Base-by-base conservation (phyloP, 1,284 basidiomycete genomes). In the Sphaerobolus stellatus region DNA sequence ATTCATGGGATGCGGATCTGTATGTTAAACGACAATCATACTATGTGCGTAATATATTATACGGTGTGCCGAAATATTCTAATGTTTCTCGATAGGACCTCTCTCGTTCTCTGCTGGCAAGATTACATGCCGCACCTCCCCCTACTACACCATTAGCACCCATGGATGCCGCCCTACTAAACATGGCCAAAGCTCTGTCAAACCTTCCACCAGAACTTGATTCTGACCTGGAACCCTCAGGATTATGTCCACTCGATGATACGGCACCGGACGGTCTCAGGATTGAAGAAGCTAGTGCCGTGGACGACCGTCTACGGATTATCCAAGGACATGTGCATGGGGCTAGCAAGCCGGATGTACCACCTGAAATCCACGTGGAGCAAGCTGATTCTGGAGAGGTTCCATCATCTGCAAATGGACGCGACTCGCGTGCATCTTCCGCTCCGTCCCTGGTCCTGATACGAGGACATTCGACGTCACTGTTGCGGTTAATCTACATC, bases 401-500 rank as follows among this genome's bases (percentile, higher is more conserved):
- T 5, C 61, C n/a, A n/a, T n/a, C n/a, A n/a, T n/a, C n/a, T n/a
- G n/a, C n/a, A n/a, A n/a, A n/a, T n/a, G n/a, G n/a, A n/a, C n/a
- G n/a, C n/a, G n/a, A n/a, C n/a, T n/a, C n/a, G n/a, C n/a, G n/a
- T n/a, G n/a, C n/a, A n/a, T n/a, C n/a, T n/a, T n/a, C n/a, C n/a
- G n/a, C n/a, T n/a, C n/a, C n/a, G n/a, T n/a, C n/a, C n/a, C n/a
- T n/a, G n/a, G 18, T 48, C 27, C 22, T 48, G 5, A 48, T 29
- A 28, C 25, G 46, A 3, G 24, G 45, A 49, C 88, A 90, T 64
- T 70, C 76, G n/a, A 82, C 85, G 7, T 80, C 84, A 1, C 71
- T 90, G 28, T 68, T 86, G n/a, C 82, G 88, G 30, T 68, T 90
- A 30, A 71, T 90, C n/a, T 90, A 85, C 64, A 64, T 89, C 22